These are phyloP conservation scores for Xylariaceae sp. DNA, from an alignment of 2,329 filamentous ascomycete species.

Conservation along the genomic window DNA sequence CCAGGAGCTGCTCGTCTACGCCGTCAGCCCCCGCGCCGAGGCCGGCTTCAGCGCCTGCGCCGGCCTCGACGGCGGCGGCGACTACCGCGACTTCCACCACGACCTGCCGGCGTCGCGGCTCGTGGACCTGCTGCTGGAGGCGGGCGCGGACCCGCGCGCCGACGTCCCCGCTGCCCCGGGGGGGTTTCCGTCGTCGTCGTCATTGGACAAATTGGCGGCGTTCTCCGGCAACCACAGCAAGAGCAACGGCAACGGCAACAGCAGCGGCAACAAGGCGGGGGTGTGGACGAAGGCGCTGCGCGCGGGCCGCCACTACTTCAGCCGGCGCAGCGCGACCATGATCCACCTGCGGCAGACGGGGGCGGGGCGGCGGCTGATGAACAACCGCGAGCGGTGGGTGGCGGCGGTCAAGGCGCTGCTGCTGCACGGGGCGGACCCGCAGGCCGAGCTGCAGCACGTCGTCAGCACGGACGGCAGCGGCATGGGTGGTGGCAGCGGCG, in stretches of 20 bases:
- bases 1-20: slow-evolving; percentile 23
- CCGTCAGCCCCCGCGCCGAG: slow-evolving; percentile 23
- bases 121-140: slow-evolving; percentile 21
- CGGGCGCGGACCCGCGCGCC: slow-evolving; percentile 17
- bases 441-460: slow-evolving; percentile 19
- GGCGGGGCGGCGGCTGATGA: slow-evolving; percentile 21
- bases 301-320: slow-evolving; percentile 24
- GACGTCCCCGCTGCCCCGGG: too few relatives aligned
- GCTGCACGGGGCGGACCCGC: slow-evolving; percentile 22
- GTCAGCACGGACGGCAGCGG: slow-evolving; percentile 17
- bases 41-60: slow-evolving; percentile 25
- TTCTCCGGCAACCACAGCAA: too few relatives aligned
- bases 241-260: too few relatives aligned
- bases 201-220: too few relatives aligned
- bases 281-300: slow-evolving; percentile 20
- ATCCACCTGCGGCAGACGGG: slow-evolving; percentile 23
- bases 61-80: slow-evolving; percentile 23
- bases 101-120: slow-evolving; percentile 25
- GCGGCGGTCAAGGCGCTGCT: slow-evolving; percentile 22
- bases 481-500: too few relatives aligned
- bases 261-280: too few relatives aligned
- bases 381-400: slow-evolving; percentile 25
- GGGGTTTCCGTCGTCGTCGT: too few relatives aligned
- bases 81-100: slow-evolving; percentile 26
- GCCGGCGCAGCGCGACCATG: slow-evolving; percentile 22